Base-by-base conservation (phyloP, 139 green algal genomes). In the Tetradesmus lagerheimii region DNA sequence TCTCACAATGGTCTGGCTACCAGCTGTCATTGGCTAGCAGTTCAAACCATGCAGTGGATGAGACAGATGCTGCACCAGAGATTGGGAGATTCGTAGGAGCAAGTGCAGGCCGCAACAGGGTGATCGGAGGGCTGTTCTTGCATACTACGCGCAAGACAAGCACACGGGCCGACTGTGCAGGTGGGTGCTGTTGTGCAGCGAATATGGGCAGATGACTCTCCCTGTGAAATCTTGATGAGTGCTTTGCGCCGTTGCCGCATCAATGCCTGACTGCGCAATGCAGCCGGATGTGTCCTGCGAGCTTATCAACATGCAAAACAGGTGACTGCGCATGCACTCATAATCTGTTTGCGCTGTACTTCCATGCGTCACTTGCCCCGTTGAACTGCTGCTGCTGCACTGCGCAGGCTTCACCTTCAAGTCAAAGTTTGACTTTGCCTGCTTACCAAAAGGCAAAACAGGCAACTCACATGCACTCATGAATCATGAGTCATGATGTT, bases 101-200 rank as follows among this genome's bases (percentile, higher is more conserved):
- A 1, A 45, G 14, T 2, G 41, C n/a, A 41, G 80, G 76, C 2
- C 57, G 29, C 76, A 94, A 94, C 92, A 85, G 81, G 27, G 23
- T 94, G 1, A 75, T 94, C 1, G 90, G 88, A 23, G 92, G 92
- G 37, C 45, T 94, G 41, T 80, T 94, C 45, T 90, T 94, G 62
- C 85, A 93, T 80, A 92, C 84, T 71, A 94, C 92, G 0, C 88
- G 92, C 39, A 87, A 89, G 47, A 29, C 47, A 34, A 37, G 27
- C 11, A 35, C 71, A 1, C n/a, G 57, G 0, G 39, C 41, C 15
- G n/a, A 23, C 11, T 89, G 85, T 45, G 37, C 39, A 47, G 66
- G 67, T 74, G 71, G 14, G 67, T 4, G 25, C 14, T 8, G 29
- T 15, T 53, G 29, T 12, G 29, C 11, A 11, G 43, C 8, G 43